phyloP scores from a whole-genome alignment of 495 filamentous ascomycete genomes.

The Pyrenula aspistea region DNA sequence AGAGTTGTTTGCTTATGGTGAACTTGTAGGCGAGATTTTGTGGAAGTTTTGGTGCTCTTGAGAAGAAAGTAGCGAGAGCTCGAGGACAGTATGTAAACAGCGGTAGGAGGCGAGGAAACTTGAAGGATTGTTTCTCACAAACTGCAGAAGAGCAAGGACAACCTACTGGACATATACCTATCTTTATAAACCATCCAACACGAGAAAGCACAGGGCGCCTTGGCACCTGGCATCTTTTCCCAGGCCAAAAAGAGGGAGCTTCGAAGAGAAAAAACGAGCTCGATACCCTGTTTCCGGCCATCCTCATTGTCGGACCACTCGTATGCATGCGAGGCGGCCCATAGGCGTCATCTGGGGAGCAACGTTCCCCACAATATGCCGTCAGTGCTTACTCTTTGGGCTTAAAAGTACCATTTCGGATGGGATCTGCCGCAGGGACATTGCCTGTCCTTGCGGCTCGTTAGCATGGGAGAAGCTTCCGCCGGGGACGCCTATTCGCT shows the following conservation, averaged over 20 bases:
- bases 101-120: no score
- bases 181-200: background rate
- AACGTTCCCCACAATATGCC: background rate
- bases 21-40: no score
- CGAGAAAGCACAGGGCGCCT: no score
- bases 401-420: background rate
- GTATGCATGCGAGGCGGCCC: background rate
- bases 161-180: background rate
- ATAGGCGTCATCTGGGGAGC: background rate
- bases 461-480: background rate
- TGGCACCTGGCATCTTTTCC: background rate
- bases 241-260: background rate
- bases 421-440: background rate
- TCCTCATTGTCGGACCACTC: background rate
- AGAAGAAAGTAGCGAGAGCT: no score
- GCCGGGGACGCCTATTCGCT: no score
- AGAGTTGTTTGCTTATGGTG: background rate
- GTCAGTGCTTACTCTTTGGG: background rate
- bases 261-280: background rate
- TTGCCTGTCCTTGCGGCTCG: background rate
- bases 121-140: background rate
- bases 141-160: background rate
- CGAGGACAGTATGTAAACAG: no score
- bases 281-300: background rate
- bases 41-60: no score